phyloP scores from a whole-genome alignment of 1,284 basidiomycete genomes.

The Naganishia cerealis region DNA sequence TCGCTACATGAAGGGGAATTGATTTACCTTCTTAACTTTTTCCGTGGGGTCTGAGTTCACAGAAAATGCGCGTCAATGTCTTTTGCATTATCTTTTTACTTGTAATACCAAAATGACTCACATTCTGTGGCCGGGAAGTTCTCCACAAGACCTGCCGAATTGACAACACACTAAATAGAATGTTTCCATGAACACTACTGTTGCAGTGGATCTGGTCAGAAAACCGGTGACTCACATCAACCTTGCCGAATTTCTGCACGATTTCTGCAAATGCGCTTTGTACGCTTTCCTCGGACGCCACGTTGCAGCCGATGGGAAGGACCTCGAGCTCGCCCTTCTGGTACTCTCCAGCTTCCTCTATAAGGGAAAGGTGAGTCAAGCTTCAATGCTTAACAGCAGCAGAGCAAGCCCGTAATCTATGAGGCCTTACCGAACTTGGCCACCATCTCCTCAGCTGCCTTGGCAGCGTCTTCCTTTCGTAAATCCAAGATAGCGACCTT shows the following conservation, averaged over 20 bases:
- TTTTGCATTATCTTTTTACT: background rate
- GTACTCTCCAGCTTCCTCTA: slow-evolving; percentile 64
- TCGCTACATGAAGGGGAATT: background rate
- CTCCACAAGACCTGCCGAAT: slow-evolving; percentile 87
- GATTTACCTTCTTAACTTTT: slow-evolving; percentile 63
- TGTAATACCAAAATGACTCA: slow-evolving; percentile 10
- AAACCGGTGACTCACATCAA: slow-evolving; percentile 60
- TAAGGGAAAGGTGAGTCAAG: slow-evolving; percentile 11
- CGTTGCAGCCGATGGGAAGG: slow-evolving; percentile 81
- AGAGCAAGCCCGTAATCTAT: slow-evolving; percentile 6
- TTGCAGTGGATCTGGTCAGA: background rate
- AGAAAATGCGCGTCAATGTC: background rate
- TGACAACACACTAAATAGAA: slow-evolving; percentile 61
- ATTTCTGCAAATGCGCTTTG: slow-evolving; percentile 69
- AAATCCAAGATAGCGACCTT: slow-evolving; percentile 81
- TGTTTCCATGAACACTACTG: background rate
- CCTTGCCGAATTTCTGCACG: slow-evolving; percentile 72
- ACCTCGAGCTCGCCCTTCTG: slow-evolving; percentile 66
- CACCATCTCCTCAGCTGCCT: slow-evolving; percentile 72
- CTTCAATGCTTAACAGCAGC: background rate
- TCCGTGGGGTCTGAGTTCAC: slow-evolving; percentile 72
- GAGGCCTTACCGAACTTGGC: slow-evolving; percentile 15
- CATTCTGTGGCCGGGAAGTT: slow-evolving; percentile 86
- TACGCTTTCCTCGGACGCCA: slow-evolving; percentile 77
- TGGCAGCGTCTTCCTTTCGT: slow-evolving; percentile 68